Conservation (phyloP, 2,329 filamentous ascomycete genomes). For the Stenocarpella maydis region DNA sequence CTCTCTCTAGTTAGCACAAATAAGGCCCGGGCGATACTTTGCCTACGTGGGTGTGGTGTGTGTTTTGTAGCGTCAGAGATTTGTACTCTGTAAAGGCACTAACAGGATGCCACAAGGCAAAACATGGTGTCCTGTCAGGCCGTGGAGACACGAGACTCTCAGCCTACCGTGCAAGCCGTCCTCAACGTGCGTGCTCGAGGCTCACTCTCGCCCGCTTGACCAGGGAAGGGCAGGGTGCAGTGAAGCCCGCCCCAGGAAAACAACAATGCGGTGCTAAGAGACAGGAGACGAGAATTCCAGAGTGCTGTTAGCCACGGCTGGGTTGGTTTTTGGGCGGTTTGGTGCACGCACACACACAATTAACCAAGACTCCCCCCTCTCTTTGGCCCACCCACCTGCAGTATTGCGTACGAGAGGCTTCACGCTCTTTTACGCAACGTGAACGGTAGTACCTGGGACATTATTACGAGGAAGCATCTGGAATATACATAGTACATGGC, state of each 20-base stretch:
- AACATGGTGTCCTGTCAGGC: background rate
- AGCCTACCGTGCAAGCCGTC: background rate
- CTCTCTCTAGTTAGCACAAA: too few relatives aligned
- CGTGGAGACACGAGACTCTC: background rate
- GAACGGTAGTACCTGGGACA: background rate
- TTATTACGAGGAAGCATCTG: background rate
- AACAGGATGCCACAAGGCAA: background rate
- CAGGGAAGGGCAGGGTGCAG: constrained; percentile 17
- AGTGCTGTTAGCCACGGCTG: background rate
- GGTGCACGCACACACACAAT: background rate
- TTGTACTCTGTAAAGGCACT: background rate
- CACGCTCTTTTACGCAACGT: background rate
- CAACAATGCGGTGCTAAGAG: background rate
- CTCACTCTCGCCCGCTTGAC: constrained; percentile 33
- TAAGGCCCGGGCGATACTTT: too few relatives aligned
- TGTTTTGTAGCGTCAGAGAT: too few relatives aligned
- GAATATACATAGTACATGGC: background rate
- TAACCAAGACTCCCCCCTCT: background rate
- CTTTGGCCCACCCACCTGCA: background rate
- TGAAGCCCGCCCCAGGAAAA: background rate
- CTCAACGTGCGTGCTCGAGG: constrained; percentile 22
- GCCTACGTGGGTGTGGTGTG: too few relatives aligned
- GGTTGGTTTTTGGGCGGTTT: background rate
- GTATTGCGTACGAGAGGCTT: background rate
- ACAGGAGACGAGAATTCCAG: too few relatives aligned